Evolutionary conservation across 176 grass and related monocot genomes (phyloP).

Genomic region (Avena atlantica): DNA sequence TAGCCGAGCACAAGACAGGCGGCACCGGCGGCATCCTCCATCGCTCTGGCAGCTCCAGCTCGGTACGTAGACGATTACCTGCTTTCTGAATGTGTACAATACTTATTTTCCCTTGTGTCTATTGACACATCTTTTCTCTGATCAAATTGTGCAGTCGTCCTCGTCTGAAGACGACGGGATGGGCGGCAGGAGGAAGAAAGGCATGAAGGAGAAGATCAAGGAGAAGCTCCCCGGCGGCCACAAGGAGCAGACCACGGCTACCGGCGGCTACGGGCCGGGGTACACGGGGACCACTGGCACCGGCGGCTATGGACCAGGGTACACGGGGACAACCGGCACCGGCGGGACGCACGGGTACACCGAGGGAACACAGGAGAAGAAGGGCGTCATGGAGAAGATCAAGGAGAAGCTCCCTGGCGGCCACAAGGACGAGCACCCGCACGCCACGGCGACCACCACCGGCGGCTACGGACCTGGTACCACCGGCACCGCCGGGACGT

Average conservation of each 20-base stretch:
- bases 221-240: conserved; percentile 9
- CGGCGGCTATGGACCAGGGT: background rate
- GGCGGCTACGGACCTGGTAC: conserved; percentile 10
- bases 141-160: background rate
- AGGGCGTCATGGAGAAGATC: conserved; percentile 1
- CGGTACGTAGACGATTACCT: background rate
- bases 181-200: conserved; percentile 24
- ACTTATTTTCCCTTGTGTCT: background rate
- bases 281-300: background rate
- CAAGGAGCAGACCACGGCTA: background rate
- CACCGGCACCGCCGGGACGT: conserved; percentile 21
- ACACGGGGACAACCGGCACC: background rate
- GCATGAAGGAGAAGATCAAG: conserved; percentile 16
- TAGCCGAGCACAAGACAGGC: conserved; percentile 20
- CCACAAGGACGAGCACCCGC: conserved; percentile 22
- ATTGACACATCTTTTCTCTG: background rate
- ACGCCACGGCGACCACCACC: background rate
- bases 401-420: conserved; percentile 15
- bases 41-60: conserved; percentile 60
- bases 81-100: background rate
- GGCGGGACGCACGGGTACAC: background rate
- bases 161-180: conserved; percentile 7
- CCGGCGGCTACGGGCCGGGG: conserved; percentile 7
- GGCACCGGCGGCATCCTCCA: conserved; percentile 28
- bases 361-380: conserved; percentile 4